These are phyloP conservation scores for Gyrodon lividus DNA, from an alignment of 768 basidiomycete genomes.

Conservation along the genomic window DNA sequence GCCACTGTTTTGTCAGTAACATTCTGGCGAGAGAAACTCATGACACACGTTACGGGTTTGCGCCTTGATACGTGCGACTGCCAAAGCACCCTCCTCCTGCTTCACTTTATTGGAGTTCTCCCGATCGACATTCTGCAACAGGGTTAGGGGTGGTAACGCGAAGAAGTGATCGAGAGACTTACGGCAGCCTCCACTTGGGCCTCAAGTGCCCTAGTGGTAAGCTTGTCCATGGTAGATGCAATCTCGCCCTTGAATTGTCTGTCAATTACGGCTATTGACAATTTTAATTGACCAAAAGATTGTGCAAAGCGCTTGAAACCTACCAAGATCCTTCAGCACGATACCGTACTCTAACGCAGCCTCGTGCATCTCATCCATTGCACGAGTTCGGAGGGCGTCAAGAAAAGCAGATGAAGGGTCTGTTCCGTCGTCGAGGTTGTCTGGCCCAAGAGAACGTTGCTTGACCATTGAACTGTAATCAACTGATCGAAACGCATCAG, in stretches of 20 bases:
- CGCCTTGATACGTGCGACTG: slow-evolving; percentile 76
- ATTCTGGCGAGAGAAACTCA: background rate
- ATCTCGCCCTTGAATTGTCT: slow-evolving; percentile 89
- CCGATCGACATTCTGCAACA: slow-evolving; percentile 69
- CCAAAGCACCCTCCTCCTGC: slow-evolving; percentile 76
- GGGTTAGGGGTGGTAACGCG: background rate
- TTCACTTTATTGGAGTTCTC: slow-evolving; percentile 89
- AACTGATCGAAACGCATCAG: slow-evolving; percentile 29
- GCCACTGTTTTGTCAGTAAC: slow-evolving; percentile 6
- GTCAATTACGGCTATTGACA: slow-evolving; percentile 72
- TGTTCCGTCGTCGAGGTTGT: slow-evolving; percentile 66
- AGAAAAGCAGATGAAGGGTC: slow-evolving; percentile 77
- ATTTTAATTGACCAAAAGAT: slow-evolving; percentile 2
- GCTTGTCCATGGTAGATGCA: slow-evolving; percentile 79
- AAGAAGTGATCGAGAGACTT: slow-evolving; percentile 18
- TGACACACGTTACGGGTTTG: slow-evolving; percentile 49
- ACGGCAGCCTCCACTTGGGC: slow-evolving; percentile 87
- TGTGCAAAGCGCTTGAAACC: slow-evolving; percentile 12
- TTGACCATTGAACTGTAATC: slow-evolving; percentile 69
- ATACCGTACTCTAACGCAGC: slow-evolving; percentile 86
- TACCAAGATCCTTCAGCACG: slow-evolving; percentile 74
- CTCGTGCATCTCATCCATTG: slow-evolving; percentile 83
- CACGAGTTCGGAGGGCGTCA: slow-evolving; percentile 76
- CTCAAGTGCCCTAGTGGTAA: slow-evolving; percentile 80
- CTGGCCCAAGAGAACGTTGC: slow-evolving; percentile 75